These are phyloP conservation scores for Talaromyces sp. DNA, from an alignment of 2,329 filamentous ascomycete genomes.

Conservation along the genomic window DNA sequence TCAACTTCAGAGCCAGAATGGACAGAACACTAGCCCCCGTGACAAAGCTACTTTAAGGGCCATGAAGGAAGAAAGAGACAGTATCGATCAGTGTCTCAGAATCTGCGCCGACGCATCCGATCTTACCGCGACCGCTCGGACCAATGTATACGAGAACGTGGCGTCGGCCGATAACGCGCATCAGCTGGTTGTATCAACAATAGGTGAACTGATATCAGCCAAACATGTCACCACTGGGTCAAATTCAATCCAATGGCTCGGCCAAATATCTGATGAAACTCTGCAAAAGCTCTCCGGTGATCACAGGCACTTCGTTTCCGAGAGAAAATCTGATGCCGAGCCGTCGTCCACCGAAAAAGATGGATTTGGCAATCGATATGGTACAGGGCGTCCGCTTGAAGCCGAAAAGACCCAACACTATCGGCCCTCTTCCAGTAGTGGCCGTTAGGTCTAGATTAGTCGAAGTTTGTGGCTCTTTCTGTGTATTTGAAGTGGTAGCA, in stretches of 20 bases:
- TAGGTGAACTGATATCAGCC: slow-evolving; percentile 28
- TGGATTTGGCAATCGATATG: no score
- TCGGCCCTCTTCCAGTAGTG: no score
- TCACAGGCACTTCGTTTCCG: slow-evolving; percentile 12
- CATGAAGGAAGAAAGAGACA: slow-evolving; percentile 25
- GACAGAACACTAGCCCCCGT: no score
- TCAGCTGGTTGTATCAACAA: slow-evolving; percentile 27
- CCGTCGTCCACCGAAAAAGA: no score
- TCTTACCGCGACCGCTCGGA: slow-evolving; percentile 20
- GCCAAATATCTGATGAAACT: slow-evolving; percentile 32
- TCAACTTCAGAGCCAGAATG: no score
- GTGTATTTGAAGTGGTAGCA: no score
- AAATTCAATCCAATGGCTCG: slow-evolving; percentile 28
- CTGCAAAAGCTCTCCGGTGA: slow-evolving; percentile 23
- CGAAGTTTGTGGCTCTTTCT: no score
- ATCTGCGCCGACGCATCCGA: slow-evolving; percentile 25
- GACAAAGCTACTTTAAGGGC: not conserved
- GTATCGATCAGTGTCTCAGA: slow-evolving; percentile 21
- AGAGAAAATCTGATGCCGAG: no score
- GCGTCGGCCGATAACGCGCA: slow-evolving; percentile 23
- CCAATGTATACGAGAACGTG: slow-evolving; percentile 27
- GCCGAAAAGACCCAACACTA: no score
- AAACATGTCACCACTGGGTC: slow-evolving; percentile 27
- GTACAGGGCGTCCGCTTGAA: no score
- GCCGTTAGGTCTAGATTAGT: no score